Evolutionary conservation across 1,284 basidiomycete species (phyloP).

Genomic region (Meripilus lineatus): DNA sequence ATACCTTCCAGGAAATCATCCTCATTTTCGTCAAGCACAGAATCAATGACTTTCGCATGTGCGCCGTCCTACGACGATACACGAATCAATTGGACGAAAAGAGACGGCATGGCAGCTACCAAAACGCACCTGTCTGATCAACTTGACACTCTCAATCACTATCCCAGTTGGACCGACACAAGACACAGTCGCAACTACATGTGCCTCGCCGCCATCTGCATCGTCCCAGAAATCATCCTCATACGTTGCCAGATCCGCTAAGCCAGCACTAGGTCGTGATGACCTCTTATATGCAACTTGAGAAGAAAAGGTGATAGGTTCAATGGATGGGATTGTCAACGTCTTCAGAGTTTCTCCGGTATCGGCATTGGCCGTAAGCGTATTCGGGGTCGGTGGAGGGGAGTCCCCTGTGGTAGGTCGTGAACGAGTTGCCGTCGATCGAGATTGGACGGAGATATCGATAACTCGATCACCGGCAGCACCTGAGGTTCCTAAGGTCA

Average conservation of each 20-base stretch:
- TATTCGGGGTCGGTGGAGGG: slow-evolving; percentile 18
- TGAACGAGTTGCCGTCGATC: slow-evolving; percentile 19
- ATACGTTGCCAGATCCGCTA: slow-evolving; percentile 53
- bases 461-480: slow-evolving; percentile 60
- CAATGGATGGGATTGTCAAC: slow-evolving; percentile 52
- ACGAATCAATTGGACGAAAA: too few relatives aligned
- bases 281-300: slow-evolving; percentile 45
- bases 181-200: slow-evolving; percentile 45
- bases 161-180: slow-evolving; percentile 50
- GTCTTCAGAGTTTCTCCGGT: slow-evolving; percentile 61
- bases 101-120: background rate
- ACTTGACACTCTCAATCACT: slow-evolving; percentile 43
- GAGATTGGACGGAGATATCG: slow-evolving; percentile 73
- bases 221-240: slow-evolving; percentile 53
- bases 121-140: slow-evolving; percentile 42
- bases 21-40: slow-evolving; percentile 29
- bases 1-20: slow-evolving; percentile 32
- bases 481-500: slow-evolving; percentile 56
- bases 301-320: slow-evolving; percentile 48
- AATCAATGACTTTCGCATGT: slow-evolving; percentile 41
- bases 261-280: slow-evolving; percentile 31
- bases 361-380: slow-evolving; percentile 27
- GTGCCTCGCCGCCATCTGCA: slow-evolving; percentile 48
- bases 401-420: slow-evolving; percentile 16
- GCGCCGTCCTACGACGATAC: slow-evolving; percentile 36